Conservation (phyloP, 768 basidiomycete genomes). For the Suillus hirtellus region DNA sequence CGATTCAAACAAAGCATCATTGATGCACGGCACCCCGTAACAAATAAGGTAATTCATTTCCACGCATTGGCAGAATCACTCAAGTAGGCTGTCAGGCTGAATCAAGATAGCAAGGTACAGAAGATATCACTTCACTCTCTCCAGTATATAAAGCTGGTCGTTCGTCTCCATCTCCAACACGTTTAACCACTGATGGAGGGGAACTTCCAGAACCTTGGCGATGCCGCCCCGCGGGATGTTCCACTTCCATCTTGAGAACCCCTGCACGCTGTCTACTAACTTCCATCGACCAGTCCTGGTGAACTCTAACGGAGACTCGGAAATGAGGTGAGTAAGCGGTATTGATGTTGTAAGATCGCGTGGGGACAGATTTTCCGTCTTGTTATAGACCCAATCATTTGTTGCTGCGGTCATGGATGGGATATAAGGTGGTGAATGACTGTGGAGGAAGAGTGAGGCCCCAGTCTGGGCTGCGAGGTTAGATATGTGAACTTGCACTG, state of each 20-base stretch:
- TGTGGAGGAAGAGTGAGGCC: slow-evolving; percentile 83
- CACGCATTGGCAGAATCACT: no score
- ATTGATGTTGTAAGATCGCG: slow-evolving; percentile 38
- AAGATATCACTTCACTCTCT: slow-evolving; percentile 24
- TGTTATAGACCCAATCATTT: slow-evolving; percentile 70
- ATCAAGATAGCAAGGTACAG: not conserved
- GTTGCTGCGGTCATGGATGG: slow-evolving; percentile 17
- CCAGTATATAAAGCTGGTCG: slow-evolving; percentile 52
- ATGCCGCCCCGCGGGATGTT: slow-evolving; percentile 23
- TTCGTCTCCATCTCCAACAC: slow-evolving; percentile 39
- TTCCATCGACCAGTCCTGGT: slow-evolving; percentile 39
- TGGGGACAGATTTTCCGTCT: slow-evolving; percentile 66
- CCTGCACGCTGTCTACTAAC: slow-evolving; percentile 42
- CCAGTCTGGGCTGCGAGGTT: slow-evolving; percentile 90
- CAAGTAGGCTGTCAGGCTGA: no score
- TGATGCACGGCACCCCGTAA: no score
- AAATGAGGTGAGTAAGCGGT: slow-evolving; percentile 63
- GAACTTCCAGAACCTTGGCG: slow-evolving; percentile 24
- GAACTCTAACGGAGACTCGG: slow-evolving; percentile 39
- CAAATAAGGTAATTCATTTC: no score
- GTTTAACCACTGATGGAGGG: slow-evolving; percentile 23
- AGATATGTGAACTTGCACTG: slow-evolving; percentile 74
- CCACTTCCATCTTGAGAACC: slow-evolving; percentile 44
- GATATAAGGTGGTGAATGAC: slow-evolving; percentile 57
- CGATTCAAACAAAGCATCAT: no score